phyloP scores from a whole-genome alignment of 2,329 filamentous ascomycete species.

The Pseudogymnoascus sp. region DNA sequence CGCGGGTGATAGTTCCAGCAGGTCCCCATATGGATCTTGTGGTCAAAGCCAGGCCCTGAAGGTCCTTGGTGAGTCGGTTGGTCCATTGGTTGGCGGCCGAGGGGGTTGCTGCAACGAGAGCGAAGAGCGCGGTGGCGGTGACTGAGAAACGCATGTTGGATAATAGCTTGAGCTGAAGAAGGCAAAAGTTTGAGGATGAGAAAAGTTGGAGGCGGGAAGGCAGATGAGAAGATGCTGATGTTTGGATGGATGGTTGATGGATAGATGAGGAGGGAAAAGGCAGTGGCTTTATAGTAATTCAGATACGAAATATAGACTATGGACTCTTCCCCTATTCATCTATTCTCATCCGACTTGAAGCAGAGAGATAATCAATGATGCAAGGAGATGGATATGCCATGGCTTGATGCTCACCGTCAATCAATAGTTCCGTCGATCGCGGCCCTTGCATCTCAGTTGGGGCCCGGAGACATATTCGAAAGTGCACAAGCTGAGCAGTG shows the following conservation, averaged over 20 bases:
- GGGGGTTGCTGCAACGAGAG: background rate
- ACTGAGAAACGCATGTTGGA: background rate
- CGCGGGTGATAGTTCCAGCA: background rate
- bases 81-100: background rate
- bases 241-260: background rate
- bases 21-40: slow-evolving; percentile 2
- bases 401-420: background rate
- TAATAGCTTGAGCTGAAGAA: background rate
- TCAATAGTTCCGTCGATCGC: slow-evolving; percentile 3
- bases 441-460: slow-evolving; percentile 1
- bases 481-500: background rate
- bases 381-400: background rate
- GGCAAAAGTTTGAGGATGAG: background rate
- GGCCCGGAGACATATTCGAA: background rate
- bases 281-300: background rate
- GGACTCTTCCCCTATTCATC: background rate
- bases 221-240: background rate
- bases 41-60: background rate
- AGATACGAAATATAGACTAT: background rate
- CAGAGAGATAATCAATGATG: background rate
- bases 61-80: background rate
- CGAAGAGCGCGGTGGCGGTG: background rate
- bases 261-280: background rate
- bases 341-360: background rate
- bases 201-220: background rate